A percentile compares a stretch with the other conserved stretches of the same genome.
Evolutionary conservation across 2,329 filamentous ascomycete genomes (phyloP).

Genomic region (Elsinoe necatrix): DNA sequence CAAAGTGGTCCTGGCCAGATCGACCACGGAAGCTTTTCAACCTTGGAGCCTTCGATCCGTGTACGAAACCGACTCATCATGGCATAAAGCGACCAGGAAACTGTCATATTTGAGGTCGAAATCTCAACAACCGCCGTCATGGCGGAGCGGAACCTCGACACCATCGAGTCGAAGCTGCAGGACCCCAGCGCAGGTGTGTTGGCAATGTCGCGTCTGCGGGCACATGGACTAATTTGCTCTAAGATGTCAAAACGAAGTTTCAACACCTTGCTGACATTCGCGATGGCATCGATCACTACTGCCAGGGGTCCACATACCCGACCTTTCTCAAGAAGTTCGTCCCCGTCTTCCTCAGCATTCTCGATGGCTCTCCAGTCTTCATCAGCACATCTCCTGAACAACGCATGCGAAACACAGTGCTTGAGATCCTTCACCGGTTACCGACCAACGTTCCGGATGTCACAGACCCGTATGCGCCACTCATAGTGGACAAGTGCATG

Average conservation of each 20-base stretch:
- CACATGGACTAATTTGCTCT: background rate
- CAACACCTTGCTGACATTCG: slow-evolving; percentile 78
- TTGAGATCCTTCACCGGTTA: slow-evolving; percentile 90
- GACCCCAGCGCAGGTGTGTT: slow-evolving; percentile 28
- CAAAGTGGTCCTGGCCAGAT: background rate
- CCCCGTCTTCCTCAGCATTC: slow-evolving; percentile 77
- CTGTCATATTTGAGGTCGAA: background rate
- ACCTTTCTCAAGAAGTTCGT: slow-evolving; percentile 80
- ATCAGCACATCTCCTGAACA: slow-evolving; percentile 85
- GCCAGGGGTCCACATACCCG: slow-evolving; percentile 64
- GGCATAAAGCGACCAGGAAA: no score
- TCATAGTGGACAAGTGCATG: slow-evolving; percentile 87
- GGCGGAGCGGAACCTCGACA: slow-evolving; percentile 38
- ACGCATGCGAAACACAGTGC: slow-evolving; percentile 84
- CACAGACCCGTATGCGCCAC: slow-evolving; percentile 79
- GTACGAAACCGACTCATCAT: no score
- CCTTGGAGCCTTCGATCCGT: no score
- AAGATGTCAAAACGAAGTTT: slow-evolving; percentile 74
- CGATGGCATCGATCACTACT: slow-evolving; percentile 86
- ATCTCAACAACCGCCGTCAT: slow-evolving; percentile 21
- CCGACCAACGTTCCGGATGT: slow-evolving; percentile 65
- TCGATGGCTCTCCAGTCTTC: slow-evolving; percentile 82
- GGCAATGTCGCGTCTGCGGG: background rate
- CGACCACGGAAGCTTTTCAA: background rate
- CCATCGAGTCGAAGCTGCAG: slow-evolving; percentile 40